A percentile compares a stretch with the other conserved stretches of the same genome.
phyloP scores from a whole-genome alignment of 2,329 filamentous ascomycete species.

The Epichloe amarillans region DNA sequence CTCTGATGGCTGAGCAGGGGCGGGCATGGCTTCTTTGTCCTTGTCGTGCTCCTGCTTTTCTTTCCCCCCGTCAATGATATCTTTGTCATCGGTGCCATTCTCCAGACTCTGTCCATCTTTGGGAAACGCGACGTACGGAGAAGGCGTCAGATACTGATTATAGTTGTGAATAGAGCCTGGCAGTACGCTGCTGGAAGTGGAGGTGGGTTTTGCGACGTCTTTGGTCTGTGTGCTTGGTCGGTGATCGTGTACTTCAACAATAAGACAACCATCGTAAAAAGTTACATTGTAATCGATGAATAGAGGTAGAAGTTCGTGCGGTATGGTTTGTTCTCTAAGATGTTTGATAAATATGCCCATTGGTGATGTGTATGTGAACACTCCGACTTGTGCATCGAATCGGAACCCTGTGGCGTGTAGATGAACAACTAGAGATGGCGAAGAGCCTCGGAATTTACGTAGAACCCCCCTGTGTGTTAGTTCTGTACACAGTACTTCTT shows the following conservation, averaged over 20 bases:
- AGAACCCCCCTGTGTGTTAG: constrained; percentile 66
- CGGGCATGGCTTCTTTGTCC: constrained; percentile 47
- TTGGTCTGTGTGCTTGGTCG: constrained; percentile 50
- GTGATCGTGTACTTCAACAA: constrained; percentile 88
- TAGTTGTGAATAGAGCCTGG: constrained; percentile 87
- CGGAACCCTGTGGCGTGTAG: constrained; percentile 76
- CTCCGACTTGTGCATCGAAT: constrained; percentile 88
- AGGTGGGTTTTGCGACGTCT: constrained; percentile 35
- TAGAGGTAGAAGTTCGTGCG: constrained; percentile 77
- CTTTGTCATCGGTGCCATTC: constrained; percentile 20
- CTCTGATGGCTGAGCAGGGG: constrained; percentile 34
- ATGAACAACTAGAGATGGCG: constrained; percentile 77
- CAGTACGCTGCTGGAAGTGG: constrained; percentile 46
- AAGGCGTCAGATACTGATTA: constrained; percentile 81
- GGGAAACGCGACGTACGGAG: constrained; percentile 67
- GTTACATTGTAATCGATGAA: constrained; percentile 57
- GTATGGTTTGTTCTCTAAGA: constrained; percentile 61
- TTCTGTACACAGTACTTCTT: constrained; percentile 32
- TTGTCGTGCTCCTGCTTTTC: constrained; percentile 19
- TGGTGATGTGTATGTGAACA: constrained; percentile 81
- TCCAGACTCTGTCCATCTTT: constrained; percentile 34
- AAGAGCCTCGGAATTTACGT: constrained; percentile 60
- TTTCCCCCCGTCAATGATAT: constrained; percentile 18
- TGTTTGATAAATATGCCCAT: constrained; percentile 76
- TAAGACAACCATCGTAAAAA: constrained; percentile 96